Conservation (phyloP, 208 protist species). For the Leptomonas seymouri region DNA sequence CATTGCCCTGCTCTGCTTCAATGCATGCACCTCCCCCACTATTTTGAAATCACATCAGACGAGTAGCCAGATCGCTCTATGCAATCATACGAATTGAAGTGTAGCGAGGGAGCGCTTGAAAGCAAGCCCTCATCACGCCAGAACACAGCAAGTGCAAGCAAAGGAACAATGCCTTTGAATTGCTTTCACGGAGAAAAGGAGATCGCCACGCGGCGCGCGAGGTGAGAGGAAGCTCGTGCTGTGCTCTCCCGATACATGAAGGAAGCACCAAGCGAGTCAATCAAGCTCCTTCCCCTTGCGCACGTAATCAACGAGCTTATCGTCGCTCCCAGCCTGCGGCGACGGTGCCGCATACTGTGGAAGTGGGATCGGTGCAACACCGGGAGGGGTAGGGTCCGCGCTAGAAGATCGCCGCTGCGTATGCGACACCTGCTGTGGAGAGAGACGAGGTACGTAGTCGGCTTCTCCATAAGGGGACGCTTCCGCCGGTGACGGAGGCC, state of each 20-base stretch:
- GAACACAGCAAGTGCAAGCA: too few relatives aligned
- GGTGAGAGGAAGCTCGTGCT: not conserved
- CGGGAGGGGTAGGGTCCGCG: not conserved
- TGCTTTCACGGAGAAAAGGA: not conserved
- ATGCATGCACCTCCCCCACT: too few relatives aligned
- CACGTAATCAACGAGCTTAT: not conserved
- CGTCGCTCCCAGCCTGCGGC: not conserved
- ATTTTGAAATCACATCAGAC: too few relatives aligned
- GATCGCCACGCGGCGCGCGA: too few relatives aligned
- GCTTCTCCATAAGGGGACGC: slow-evolving; percentile 24
- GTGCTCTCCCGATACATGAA: too few relatives aligned
- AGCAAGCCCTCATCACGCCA: too few relatives aligned
- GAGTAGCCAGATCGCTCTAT: too few relatives aligned
- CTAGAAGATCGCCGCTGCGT: not conserved
- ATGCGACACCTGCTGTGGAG: not conserved
- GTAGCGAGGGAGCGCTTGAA: too few relatives aligned
- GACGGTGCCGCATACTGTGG: not conserved
- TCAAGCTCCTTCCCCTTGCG: not conserved
- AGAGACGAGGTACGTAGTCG: slow-evolving; percentile 13
- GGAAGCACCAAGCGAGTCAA: not conserved
- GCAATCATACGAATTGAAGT: too few relatives aligned
- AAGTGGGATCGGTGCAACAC: not conserved
- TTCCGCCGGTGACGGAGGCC: not conserved
- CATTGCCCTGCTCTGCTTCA: too few relatives aligned
- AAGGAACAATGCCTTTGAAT: not conserved